Base-by-base conservation (phyloP, 2,329 filamentous ascomycete species). In the Pestalotiopsis sp. region DNA sequence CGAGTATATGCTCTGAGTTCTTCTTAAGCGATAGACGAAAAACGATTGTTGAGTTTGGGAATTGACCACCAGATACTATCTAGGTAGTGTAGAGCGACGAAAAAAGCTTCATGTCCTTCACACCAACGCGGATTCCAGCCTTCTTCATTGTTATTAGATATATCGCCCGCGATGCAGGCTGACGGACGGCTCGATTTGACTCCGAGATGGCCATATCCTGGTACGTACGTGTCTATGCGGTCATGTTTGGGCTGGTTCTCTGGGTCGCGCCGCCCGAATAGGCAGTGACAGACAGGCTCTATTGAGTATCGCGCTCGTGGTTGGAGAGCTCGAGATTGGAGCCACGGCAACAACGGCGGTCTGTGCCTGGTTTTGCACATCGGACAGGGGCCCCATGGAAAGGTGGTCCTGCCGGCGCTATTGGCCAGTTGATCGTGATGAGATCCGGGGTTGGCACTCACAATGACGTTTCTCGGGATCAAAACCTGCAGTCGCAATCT, bases 391-490 rank as follows among this genome's bases (percentile, higher is more conserved):
- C 25, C 64, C 23, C 41, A 25, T 52, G 7, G 17, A 45, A 13
- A 45, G n/a, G 20, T 23, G n/a, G 13, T 45, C 23, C n/a, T 36
- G 23, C 60, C 56, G 52, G n/a, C 49, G 7, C 72, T 45, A 75
- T 77, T 75, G 74, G 75, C 25, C 38, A 25, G n/a, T 45, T 13
- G 14, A 58, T 62, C 38, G 45, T 61, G 68, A 62, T n/a, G 20
- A 41, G 13, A 31, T 66, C 61, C 72, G 72, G 72, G 72, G 73
- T 70, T 67, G 12, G 61, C 49, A 31, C 68, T 72, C 68, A 70
- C 68, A 63, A 75, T 78, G 76, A 77, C 76, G 75, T 76, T 69
- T 69, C 45, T 68, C 20, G 31, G 31, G 59, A 31, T 17, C 39
- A 25, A 58, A 64, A 66, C 12, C 65, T 69, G 61, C 67, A 70